phyloP scores from a whole-genome alignment of 345 rosid species.

The Eucalyptus albens region DNA sequence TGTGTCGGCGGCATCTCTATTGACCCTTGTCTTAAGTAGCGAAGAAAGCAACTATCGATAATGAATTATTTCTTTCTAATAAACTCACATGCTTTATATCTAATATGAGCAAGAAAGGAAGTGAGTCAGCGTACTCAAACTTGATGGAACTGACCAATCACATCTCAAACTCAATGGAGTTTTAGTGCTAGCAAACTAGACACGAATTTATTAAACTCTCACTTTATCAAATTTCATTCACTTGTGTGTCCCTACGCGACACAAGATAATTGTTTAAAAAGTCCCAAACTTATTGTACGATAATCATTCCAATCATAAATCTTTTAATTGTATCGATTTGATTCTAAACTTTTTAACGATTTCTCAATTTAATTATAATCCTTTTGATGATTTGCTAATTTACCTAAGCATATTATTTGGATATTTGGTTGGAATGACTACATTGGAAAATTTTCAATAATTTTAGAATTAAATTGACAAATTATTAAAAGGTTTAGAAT shows the following conservation, averaged over 20 bases:
- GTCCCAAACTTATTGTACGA: too few relatives aligned
- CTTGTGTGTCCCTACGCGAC: neutral
- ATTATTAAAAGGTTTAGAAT: too few relatives aligned
- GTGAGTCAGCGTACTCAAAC: neutral
- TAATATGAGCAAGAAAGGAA: neutral
- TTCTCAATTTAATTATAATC: rapidly evolving
- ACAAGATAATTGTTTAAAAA: too few relatives aligned
- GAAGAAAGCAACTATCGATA: neutral
- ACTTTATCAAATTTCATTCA: neutral
- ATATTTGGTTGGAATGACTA: too few relatives aligned
- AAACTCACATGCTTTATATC: neutral
- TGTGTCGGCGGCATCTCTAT: neutral
- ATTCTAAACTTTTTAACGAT: rapidly evolving
- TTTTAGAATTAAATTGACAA: rapidly evolving
- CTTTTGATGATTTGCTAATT: too few relatives aligned
- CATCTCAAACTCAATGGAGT: neutral
- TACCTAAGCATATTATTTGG: too few relatives aligned
- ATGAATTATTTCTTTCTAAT: neutral
- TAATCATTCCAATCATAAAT: too few relatives aligned
- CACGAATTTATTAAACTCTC: neutral
- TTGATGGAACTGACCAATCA: neutral
- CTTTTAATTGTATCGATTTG: rapidly evolving
- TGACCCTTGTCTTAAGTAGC: neutral
- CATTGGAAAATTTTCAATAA: too few relatives aligned
- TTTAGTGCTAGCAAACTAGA: neutral